Conservation (phyloP, 345 rosid genomes). For the Mercurialis annua region DNA sequence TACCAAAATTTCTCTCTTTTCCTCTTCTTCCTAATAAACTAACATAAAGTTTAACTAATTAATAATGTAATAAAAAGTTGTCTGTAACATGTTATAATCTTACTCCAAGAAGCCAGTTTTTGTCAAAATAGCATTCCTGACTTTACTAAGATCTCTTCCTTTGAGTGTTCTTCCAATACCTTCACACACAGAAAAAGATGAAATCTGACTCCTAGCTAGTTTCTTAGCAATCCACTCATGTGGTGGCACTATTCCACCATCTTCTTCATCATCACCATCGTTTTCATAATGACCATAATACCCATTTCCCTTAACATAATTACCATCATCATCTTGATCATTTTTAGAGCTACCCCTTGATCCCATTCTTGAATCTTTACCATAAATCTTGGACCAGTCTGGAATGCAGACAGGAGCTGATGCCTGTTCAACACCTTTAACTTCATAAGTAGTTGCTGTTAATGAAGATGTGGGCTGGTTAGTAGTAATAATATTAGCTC, state of each 20-base stretch:
- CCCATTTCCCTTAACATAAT: neutral
- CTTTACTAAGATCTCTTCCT: conserved; percentile 94
- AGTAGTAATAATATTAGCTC: conserved; percentile 14
- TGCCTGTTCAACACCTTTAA: conserved; percentile 40
- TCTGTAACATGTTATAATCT: neutral
- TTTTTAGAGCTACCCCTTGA: conserved; percentile 25
- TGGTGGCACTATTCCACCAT: conserved; percentile 64
- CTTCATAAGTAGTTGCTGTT: conserved; percentile 27
- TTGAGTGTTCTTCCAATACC: conserved; percentile 93
- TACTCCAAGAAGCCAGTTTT: conserved; percentile 92
- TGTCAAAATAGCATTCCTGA: conserved; percentile 79
- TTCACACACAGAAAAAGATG: conserved; percentile 88
- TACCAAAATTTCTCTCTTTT: neutral
- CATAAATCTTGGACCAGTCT: conserved; percentile 91
- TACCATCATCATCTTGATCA: neutral
- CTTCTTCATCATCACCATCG: conserved; percentile 19
- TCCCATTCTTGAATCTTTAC: conserved; percentile 27
- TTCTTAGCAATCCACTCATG: conserved; percentile 93
- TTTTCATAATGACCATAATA: conserved; percentile 16
- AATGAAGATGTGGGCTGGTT: neutral
- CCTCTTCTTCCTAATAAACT: conserved; percentile 4
- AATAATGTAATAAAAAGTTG: conserved; percentile 21
- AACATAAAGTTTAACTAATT: conserved; percentile 29
- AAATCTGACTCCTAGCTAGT: conserved; percentile 71
- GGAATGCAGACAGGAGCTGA: conserved; percentile 86